Percentiles rank a stretch among this genome's conserved stretches.
phyloP scores from a whole-genome alignment of 352 stramenopile genomes.

The Phytopythium litorale region DNA sequence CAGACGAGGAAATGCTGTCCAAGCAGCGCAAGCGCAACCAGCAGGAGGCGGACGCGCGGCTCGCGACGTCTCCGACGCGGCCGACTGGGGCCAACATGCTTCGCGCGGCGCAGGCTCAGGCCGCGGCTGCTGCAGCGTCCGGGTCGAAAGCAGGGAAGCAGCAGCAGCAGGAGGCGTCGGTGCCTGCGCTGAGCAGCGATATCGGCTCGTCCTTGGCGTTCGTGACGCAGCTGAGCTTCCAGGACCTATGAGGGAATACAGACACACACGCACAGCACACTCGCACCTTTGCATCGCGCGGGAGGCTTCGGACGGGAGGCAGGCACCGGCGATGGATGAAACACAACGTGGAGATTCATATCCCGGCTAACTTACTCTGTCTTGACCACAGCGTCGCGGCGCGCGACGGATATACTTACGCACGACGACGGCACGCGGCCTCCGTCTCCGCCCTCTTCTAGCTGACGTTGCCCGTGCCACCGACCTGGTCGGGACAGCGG shows the following conservation, averaged over 20 bases:
- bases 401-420: not conserved
- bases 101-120: slow-evolving; percentile 16
- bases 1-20: slow-evolving; percentile 76
- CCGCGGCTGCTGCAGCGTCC: slow-evolving; percentile 19
- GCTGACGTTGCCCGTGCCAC: slow-evolving; percentile 81
- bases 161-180: not conserved
- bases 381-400: not conserved
- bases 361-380: slow-evolving; percentile 9
- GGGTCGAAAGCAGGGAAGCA: slow-evolving; percentile 10
- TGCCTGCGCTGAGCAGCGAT: slow-evolving; percentile 5
- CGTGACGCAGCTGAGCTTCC: slow-evolving; percentile 72
- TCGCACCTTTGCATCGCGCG: not conserved
- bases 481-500: slow-evolving; percentile 78
- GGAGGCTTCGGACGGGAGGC: not conserved
- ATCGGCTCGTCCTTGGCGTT: slow-evolving; percentile 55
- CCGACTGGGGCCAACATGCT: slow-evolving; percentile 25
- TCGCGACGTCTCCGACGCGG: slow-evolving; percentile 63
- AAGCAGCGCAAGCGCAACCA: slow-evolving; percentile 78
- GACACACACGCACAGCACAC: not conserved
- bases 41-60: slow-evolving; percentile 53
- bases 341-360: slow-evolving; percentile 1
- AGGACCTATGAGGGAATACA: slow-evolving; percentile 39
- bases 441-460: slow-evolving; percentile 17
- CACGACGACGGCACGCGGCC: not conserved
- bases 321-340: not conserved